These are phyloP conservation scores for Colletotrichum sojae DNA, from an alignment of 2,329 filamentous ascomycete species.

Conservation along the genomic window DNA sequence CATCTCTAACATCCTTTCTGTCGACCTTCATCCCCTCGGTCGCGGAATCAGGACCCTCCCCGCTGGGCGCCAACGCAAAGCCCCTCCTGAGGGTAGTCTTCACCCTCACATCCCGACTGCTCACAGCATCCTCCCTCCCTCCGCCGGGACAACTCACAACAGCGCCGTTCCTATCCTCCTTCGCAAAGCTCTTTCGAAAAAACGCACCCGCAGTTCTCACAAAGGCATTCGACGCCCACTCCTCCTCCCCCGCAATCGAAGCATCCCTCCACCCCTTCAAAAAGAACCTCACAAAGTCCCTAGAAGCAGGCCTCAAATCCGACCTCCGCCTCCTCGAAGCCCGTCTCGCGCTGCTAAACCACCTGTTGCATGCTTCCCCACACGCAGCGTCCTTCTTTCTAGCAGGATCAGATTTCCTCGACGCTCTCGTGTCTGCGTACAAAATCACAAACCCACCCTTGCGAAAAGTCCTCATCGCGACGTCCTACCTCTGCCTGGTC, in stretches of 20 bases:
- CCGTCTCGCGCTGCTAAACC: constrained; percentile 71
- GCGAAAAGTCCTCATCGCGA: constrained; percentile 78
- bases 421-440: constrained; percentile 79
- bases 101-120: constrained; percentile 71
- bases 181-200: constrained; percentile 77
- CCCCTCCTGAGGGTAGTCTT: constrained; percentile 75
- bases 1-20: constrained; percentile 67
- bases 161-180: constrained; percentile 78
- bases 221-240: constrained; percentile 65
- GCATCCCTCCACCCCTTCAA: constrained; percentile 72
- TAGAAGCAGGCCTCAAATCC: constrained; percentile 73
- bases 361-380: constrained; percentile 74
- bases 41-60: constrained; percentile 51
- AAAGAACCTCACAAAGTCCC: constrained; percentile 70
- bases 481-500: constrained; percentile 81
- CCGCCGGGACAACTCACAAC: constrained; percentile 65
- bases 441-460: constrained; percentile 74
- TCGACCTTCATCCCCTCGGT: constrained; percentile 74
- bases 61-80: constrained; percentile 53
- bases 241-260: constrained; percentile 63
- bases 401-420: constrained; percentile 89
- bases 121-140: constrained; percentile 56
- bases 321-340: constrained; percentile 69
- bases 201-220: constrained; percentile 70
- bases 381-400: constrained; percentile 75